A percentile compares a stretch with the other conserved stretches of the same genome.
Conservation (phyloP, 2,329 filamentous ascomycete species). For the Lachnellula arida region DNA sequence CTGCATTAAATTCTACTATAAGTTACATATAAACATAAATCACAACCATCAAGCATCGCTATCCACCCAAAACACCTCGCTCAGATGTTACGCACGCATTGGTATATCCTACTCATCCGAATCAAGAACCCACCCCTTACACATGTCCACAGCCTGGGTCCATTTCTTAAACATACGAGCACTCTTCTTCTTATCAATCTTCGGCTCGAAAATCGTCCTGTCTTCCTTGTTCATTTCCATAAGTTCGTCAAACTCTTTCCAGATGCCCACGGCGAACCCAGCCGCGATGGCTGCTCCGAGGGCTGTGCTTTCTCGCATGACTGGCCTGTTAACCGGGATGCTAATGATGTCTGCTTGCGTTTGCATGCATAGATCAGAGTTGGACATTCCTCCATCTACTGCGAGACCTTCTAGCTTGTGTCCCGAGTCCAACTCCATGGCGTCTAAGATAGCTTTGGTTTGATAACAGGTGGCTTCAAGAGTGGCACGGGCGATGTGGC, state of each 20-base stretch:
- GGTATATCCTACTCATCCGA: neutral
- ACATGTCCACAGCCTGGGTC: conserved; percentile 76
- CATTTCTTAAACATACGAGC: conserved; percentile 63
- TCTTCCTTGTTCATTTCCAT: conserved; percentile 67
- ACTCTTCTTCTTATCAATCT: conserved; percentile 56
- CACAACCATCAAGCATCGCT: neutral
- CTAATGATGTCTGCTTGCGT: conserved; percentile 77
- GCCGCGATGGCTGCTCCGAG: conserved; percentile 78
- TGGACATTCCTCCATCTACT: conserved; percentile 70
- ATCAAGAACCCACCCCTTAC: conserved; percentile 58
- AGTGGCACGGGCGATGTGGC: conserved; percentile 67
- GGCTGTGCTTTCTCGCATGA: conserved; percentile 80
- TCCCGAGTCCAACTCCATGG: conserved; percentile 67
- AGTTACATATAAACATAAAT: neutral
- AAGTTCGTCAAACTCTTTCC: conserved; percentile 69
- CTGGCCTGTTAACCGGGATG: conserved; percentile 71
- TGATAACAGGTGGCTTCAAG: conserved; percentile 71
- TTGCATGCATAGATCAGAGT: conserved; percentile 69
- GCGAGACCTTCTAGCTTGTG: conserved; percentile 59
- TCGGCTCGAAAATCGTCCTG: conserved; percentile 62
- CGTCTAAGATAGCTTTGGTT: conserved; percentile 67
- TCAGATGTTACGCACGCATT: neutral
- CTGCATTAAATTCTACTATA: neutral
- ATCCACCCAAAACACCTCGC: neutral
- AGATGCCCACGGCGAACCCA: conserved; percentile 70